Evolutionary conservation across 108 stramenopile genomes (phyloP).

Genomic region (Mediolabrus comicus): DNA sequence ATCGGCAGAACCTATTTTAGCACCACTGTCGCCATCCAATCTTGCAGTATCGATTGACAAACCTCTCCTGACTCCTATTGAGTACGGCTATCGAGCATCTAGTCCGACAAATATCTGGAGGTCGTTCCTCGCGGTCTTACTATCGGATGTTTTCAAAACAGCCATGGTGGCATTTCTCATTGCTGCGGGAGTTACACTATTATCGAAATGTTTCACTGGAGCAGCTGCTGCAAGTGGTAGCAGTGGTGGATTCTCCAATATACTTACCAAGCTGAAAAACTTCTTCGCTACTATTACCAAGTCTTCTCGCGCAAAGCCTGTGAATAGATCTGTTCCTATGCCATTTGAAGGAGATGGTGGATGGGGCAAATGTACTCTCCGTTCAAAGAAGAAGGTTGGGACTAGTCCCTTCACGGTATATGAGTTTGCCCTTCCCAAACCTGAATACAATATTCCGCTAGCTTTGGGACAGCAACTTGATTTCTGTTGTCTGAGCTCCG

Average conservation of each 20-base stretch:
- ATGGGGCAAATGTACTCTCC: constrained; percentile 65
- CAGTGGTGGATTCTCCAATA: neutral
- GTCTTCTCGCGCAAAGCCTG: neutral
- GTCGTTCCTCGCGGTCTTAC: constrained; percentile 36
- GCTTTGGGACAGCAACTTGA: constrained; percentile 62
- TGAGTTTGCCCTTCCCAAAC: constrained; percentile 57
- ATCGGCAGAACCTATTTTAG: neutral
- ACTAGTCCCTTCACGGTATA: constrained; percentile 51
- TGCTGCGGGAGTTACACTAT: constrained; percentile 30
- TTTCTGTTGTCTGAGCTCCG: constrained; percentile 61
- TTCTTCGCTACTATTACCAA: neutral
- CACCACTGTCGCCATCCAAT: constrained; percentile 21
- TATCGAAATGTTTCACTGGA: constrained; percentile 17
- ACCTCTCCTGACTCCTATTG: constrained; percentile 37
- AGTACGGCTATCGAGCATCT: constrained; percentile 20
- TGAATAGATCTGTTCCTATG: constrained; percentile 48
- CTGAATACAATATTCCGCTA: constrained; percentile 51
- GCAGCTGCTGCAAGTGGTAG: neutral
- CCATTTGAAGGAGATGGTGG: constrained; percentile 56
- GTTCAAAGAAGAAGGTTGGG: constrained; percentile 37
- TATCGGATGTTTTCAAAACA: constrained; percentile 51
- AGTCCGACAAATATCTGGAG: constrained; percentile 6
- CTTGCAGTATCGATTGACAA: constrained; percentile 44
- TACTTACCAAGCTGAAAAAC: neutral
- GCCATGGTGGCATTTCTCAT: constrained; percentile 45